A percentile compares a stretch with the other conserved stretches of the same genome.
These are phyloP conservation scores for Globisporangium megalacanthum DNA, from an alignment of 352 stramenopile species.

Conservation along the genomic window DNA sequence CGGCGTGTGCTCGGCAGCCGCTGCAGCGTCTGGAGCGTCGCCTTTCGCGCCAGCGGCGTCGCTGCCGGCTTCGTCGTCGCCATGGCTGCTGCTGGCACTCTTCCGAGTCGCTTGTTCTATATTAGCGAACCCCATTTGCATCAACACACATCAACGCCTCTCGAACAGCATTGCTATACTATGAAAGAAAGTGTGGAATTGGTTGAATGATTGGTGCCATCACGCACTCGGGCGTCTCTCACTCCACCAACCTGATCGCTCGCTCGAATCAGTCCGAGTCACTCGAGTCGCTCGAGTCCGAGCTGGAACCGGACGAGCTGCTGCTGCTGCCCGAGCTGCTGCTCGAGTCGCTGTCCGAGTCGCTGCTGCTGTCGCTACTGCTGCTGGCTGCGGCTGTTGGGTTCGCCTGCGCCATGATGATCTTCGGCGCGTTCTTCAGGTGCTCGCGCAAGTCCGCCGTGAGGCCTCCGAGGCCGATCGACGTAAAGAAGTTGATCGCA, in stretches of 20 bases:
- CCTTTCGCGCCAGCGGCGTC: constrained; percentile 11
- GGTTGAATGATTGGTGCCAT: not conserved
- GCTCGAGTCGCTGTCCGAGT: constrained; percentile 32
- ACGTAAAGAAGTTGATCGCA: constrained; percentile 99
- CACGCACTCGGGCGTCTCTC: not conserved
- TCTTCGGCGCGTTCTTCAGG: constrained; percentile 95
- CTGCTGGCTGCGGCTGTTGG: constrained; percentile 9
- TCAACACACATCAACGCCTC: too few species aligned
- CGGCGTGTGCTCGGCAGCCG: constrained; percentile 25
- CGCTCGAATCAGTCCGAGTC: constrained; percentile 26
- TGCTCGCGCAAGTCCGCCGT: constrained; percentile 96
- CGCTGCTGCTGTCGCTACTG: constrained; percentile 32
- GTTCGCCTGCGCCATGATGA: constrained; percentile 85
- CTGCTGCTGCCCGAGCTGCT: constrained; percentile 20
- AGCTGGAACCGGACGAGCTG: constrained; percentile 31
- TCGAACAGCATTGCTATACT: too few species aligned
- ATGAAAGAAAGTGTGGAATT: not conserved
- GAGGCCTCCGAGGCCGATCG: constrained; percentile 96
- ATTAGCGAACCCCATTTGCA: too few species aligned
- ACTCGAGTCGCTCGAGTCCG: constrained; percentile 17
- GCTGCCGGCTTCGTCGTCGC: not conserved
- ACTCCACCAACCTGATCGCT: not conserved
- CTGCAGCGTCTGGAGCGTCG: constrained; percentile 19
- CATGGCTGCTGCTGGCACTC: not conserved
- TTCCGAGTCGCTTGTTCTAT: not conserved